These are phyloP conservation scores for Collybia nuda DNA, from an alignment of 768 basidiomycete genomes.

Conservation along the genomic window DNA sequence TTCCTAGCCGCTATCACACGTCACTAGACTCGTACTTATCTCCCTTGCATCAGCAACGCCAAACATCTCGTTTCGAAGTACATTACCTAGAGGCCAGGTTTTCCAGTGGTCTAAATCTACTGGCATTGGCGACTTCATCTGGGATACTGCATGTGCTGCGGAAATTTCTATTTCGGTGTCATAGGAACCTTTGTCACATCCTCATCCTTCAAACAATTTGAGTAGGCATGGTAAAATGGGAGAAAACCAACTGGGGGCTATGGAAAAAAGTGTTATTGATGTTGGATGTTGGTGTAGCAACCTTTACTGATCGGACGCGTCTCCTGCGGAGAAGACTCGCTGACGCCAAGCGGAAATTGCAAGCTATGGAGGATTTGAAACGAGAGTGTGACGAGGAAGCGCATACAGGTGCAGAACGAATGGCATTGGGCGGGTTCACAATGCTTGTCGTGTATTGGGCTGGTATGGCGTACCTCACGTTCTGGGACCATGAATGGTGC, in stretches of 20 bases:
- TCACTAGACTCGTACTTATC: conserved; percentile 53
- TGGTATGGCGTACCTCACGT: conserved; percentile 60
- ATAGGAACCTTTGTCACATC: conserved; percentile 14
- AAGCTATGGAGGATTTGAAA: conserved; percentile 55
- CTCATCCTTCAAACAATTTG: conserved; percentile 1
- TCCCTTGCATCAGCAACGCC: conserved; percentile 34
- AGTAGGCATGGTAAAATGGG: background rate
- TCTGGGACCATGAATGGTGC: conserved; percentile 59
- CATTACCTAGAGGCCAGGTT: conserved; percentile 25
- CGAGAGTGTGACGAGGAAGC: conserved; percentile 55
- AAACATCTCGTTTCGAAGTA: conserved; percentile 45
- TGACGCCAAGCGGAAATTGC: conserved; percentile 40
- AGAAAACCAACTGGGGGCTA: too few relatives aligned
- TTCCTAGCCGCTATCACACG: conserved; percentile 66
- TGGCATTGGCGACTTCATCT: conserved; percentile 65
- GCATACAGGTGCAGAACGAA: conserved; percentile 50
- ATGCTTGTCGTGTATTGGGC: conserved; percentile 66
- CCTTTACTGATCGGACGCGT: conserved; percentile 59
- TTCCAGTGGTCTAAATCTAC: conserved; percentile 64
- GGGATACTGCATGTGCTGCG: conserved; percentile 54
- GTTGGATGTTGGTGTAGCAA: conserved; percentile 65
- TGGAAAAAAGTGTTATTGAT: conserved; percentile 30
- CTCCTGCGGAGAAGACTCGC: conserved; percentile 52
- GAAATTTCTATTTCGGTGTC: conserved; percentile 50
- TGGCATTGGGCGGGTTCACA: conserved; percentile 59